phyloP scores from a whole-genome alignment of 202 grass and related monocot genomes.

The Hordeum pubiflorum region DNA sequence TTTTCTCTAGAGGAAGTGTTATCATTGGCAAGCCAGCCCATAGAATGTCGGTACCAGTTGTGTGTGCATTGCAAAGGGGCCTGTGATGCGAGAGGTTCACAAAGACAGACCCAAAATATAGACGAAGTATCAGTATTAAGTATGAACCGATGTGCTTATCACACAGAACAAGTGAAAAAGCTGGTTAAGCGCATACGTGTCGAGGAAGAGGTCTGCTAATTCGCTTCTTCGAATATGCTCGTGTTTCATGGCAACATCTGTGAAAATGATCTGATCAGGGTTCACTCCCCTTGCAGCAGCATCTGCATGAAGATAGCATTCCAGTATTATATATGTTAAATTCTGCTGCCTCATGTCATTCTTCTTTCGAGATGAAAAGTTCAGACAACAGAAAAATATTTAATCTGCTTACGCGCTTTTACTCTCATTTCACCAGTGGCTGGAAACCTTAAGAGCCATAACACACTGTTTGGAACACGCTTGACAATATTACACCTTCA shows the following conservation, averaged over 20 bases:
- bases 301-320: slow-evolving; percentile 42
- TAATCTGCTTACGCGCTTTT: slow-evolving; percentile 64
- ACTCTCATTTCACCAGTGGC: slow-evolving; percentile 83
- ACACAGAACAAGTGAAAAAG: background rate
- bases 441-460: slow-evolving; percentile 94
- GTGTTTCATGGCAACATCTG: slow-evolving; percentile 91
- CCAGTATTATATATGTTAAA: background rate
- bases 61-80: slow-evolving; percentile 95
- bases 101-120: background rate
- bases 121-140: background rate
- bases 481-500: slow-evolving; percentile 90
- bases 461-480: slow-evolving; percentile 71
- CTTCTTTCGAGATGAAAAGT: background rate
- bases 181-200: slow-evolving; percentile 58
- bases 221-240: slow-evolving; percentile 87
- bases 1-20: slow-evolving; percentile 92
- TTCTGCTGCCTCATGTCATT: background rate
- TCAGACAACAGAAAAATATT: background rate
- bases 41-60: slow-evolving; percentile 87
- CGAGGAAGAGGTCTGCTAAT: slow-evolving; percentile 93
- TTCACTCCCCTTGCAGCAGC: slow-evolving; percentile 71
- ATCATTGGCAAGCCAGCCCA: slow-evolving; percentile 98
- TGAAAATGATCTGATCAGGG: slow-evolving; percentile 88
- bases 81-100: slow-evolving; percentile 28
- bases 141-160: background rate